A percentile compares a stretch with the other conserved stretches of the same genome.
Evolutionary conservation across 2,329 filamentous ascomycete species (phyloP).

Genomic region (Ophiostoma angusticollis): DNA sequence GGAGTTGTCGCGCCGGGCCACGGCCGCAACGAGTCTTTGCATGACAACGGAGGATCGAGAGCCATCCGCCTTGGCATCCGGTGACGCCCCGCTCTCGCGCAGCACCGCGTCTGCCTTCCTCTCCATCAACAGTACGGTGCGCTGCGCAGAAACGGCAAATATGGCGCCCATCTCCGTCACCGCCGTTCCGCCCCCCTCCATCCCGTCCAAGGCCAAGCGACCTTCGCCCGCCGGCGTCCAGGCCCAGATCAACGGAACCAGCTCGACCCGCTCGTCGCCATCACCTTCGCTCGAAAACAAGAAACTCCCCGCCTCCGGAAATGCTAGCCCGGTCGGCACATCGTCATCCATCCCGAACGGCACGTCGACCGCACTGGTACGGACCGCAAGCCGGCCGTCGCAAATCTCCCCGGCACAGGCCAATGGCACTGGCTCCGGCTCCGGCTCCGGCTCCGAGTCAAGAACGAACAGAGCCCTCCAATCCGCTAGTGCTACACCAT

Average conservation of each 20-base stretch:
- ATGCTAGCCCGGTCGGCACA: constrained; percentile 31
- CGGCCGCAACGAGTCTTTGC: too few relatives aligned
- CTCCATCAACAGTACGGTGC: too few relatives aligned
- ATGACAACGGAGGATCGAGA: too few relatives aligned
- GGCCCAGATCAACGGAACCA: constrained; percentile 52
- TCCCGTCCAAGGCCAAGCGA: constrained; percentile 51
- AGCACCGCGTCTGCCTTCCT: neutral
- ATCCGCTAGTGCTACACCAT: constrained; percentile 18
- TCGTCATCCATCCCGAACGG: constrained; percentile 27
- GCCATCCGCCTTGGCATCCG: too few relatives aligned
- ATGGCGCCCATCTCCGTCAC: constrained; percentile 44
- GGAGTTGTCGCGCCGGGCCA: neutral
- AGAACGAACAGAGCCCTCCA: neutral
- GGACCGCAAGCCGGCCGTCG: constrained; percentile 41
- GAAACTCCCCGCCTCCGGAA: constrained; percentile 34
- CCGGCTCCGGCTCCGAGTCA: constrained; percentile 21
- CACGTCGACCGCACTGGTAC: constrained; percentile 31
- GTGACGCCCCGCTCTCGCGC: too few relatives aligned
- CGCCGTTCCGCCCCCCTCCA: constrained; percentile 29
- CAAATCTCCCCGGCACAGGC: constrained; percentile 23
- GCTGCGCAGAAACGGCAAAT: constrained; percentile 1
- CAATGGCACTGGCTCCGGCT: constrained; percentile 7
- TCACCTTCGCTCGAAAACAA: constrained; percentile 45
- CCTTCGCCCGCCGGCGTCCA: constrained; percentile 53
- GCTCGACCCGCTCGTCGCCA: constrained; percentile 45